Percentiles rank a stretch among this genome's conserved stretches.
Conservation (phyloP, 371 early-diverging fungal genomes). For the Thermomucor indicae-seudaticae region DNA sequence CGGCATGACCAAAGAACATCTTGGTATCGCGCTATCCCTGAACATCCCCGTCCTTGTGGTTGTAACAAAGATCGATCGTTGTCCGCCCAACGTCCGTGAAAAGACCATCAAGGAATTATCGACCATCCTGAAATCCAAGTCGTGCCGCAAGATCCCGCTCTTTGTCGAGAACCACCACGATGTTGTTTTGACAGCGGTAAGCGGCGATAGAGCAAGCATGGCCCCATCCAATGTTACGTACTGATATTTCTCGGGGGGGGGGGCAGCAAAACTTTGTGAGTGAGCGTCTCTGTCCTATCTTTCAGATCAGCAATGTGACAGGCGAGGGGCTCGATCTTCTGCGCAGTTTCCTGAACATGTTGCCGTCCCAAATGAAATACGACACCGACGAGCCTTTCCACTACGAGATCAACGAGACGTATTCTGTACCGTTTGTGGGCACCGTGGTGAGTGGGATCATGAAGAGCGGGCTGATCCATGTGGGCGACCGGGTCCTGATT, state of each 20-base stretch:
- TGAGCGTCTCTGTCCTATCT: constrained; percentile 90
- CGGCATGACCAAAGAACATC: constrained; percentile 93
- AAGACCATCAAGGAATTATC: constrained; percentile 78
- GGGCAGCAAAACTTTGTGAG: constrained; percentile 69
- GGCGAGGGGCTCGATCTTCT: constrained; percentile 84
- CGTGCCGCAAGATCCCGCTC: constrained; percentile 90
- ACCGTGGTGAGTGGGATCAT: constrained; percentile 79
- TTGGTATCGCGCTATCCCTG: constrained; percentile 85
- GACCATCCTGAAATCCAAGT: constrained; percentile 80
- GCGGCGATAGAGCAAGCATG: not conserved
- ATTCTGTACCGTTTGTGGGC: constrained; percentile 86
- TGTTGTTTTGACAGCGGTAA: constrained; percentile 75
- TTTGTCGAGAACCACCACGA: constrained; percentile 72
- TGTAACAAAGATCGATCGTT: constrained; percentile 91
- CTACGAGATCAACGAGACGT: constrained; percentile 86
- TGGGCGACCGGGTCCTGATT: constrained; percentile 79
- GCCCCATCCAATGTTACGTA: too few species aligned
- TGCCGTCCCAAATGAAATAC: constrained; percentile 69
- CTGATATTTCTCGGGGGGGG: not conserved
- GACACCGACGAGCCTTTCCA: constrained; percentile 63
- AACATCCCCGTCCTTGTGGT: constrained; percentile 87
- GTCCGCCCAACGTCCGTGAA: constrained; percentile 81
- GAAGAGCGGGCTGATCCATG: constrained; percentile 59
- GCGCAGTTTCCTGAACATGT: constrained; percentile 77
- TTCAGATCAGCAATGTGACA: constrained; percentile 90